Evolutionary conservation across 208 protist species (phyloP).

Genomic region (Angomonas ambiguus): DNA sequence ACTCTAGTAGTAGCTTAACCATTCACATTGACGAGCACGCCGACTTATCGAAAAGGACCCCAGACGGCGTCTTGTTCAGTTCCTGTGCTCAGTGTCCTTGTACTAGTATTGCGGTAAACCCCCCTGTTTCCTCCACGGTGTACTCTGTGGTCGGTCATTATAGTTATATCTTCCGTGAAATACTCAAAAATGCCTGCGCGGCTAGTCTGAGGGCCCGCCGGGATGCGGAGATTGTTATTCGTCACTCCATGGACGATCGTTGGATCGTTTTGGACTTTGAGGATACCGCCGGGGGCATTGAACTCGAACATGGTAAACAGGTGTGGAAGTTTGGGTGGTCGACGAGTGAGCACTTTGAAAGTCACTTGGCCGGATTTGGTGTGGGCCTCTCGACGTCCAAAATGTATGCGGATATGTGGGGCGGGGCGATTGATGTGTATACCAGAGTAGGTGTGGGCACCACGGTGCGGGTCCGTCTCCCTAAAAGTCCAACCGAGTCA

Average conservation of each 20-base stretch:
- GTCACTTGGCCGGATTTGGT: conserved; percentile 70
- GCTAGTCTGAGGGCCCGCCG: conserved; percentile 27
- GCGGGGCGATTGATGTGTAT: conserved; percentile 72
- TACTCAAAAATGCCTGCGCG: conserved; percentile 86
- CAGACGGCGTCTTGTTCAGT: conserved; percentile 28
- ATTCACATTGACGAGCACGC: conserved; percentile 65
- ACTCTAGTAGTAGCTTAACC: conserved; percentile 24
- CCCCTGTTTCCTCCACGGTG: conserved; percentile 17
- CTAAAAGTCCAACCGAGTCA: conserved; percentile 65
- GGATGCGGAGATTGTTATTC: conserved; percentile 34
- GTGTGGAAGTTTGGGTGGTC: conserved; percentile 89
- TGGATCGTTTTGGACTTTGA: conserved; percentile 75
- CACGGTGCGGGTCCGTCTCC: conserved; percentile 78
- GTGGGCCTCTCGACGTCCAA: conserved; percentile 79
- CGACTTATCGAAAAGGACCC: conserved; percentile 23
- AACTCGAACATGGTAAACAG: conserved; percentile 28
- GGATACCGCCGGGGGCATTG: conserved; percentile 62
- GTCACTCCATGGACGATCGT: conserved; percentile 43
- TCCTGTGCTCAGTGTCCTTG: conserved; percentile 31
- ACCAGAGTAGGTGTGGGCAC: conserved; percentile 33
- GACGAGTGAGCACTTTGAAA: conserved; percentile 58
- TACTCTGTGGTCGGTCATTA: conserved; percentile 74
- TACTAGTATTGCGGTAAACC: background rate
- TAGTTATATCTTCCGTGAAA: conserved; percentile 69
- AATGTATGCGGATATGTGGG: conserved; percentile 85